These are phyloP conservation scores for Corylus avellana DNA, from an alignment of 306 rosid species.

Conservation along the genomic window DNA sequence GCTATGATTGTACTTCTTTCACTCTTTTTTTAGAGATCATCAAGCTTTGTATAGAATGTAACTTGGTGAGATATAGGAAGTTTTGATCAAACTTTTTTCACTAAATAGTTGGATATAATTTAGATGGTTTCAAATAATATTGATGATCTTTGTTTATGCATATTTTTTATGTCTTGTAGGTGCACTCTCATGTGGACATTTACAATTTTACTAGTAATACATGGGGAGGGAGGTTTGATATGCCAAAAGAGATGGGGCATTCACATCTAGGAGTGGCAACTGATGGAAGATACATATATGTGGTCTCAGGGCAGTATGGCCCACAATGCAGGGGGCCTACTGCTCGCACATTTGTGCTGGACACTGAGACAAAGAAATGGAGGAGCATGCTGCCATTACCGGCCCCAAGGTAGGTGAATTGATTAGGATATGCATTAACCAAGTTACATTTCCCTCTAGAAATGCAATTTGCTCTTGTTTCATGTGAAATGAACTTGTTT, in stretches of 20 bases:
- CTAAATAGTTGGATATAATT: not conserved
- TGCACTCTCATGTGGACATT: constrained; percentile 81
- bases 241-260: constrained; percentile 84
- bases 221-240: constrained; percentile 63
- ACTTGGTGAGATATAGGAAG: not conserved
- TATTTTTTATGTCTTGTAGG: constrained; percentile 45
- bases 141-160: constrained; percentile 5
- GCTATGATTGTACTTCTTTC: not conserved
- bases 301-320: constrained; percentile 82
- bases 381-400: constrained; percentile 68
- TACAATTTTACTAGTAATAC: constrained; percentile 58
- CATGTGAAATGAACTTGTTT: not conserved
- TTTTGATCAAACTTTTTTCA: not conserved
- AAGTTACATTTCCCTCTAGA: constrained; percentile 3
- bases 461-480: constrained; percentile 15
- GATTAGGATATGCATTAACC: constrained; percentile 11
- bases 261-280: constrained; percentile 86
- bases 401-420: constrained; percentile 57
- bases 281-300: constrained; percentile 85
- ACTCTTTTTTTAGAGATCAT: not conserved
- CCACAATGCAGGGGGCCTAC: constrained; percentile 84
- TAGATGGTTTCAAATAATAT: not conserved
- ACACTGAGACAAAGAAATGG: constrained; percentile 76
- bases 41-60: not conserved
- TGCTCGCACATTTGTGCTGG: constrained; percentile 56